Conservation (phyloP, 371 early-diverging fungal genomes). For the Mortierella sp. region DNA sequence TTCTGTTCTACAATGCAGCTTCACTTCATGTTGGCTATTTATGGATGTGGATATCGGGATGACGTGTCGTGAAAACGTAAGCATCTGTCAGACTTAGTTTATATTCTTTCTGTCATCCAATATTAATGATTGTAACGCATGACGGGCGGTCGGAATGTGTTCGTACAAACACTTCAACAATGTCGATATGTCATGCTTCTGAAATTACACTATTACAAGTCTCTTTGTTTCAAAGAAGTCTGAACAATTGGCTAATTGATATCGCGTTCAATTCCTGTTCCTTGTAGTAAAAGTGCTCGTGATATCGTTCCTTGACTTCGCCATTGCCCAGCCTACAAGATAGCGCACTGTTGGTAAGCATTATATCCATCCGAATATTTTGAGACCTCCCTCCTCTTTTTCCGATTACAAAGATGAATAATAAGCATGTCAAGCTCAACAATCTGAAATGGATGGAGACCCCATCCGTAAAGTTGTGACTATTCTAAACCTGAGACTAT, state of each 20-base stretch:
- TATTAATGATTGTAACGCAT: slow-evolving; percentile 58
- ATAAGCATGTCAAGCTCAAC: slow-evolving; percentile 59
- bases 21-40: not conserved
- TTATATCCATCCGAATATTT: not conserved
- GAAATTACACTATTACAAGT: slow-evolving; percentile 26
- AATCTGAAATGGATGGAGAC: slow-evolving; percentile 57
- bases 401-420: slow-evolving; percentile 46
- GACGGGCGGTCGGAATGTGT: slow-evolving; percentile 59
- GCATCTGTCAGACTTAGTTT: not conserved
- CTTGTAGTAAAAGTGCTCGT: no score
- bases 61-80: slow-evolving; percentile 4
- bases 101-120: not conserved
- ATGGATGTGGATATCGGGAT: no score
- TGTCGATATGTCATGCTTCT: slow-evolving; percentile 59
- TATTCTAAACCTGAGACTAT: slow-evolving; percentile 53
- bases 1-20: not conserved
- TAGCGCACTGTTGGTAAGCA: slow-evolving; percentile 14
- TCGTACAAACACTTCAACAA: slow-evolving; percentile 55
- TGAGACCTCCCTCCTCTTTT: no score
- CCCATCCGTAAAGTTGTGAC: slow-evolving; percentile 54
- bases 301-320: no score
- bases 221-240: not conserved
- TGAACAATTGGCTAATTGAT: no score
- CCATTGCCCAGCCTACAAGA: no score
- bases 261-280: no score